These are phyloP conservation scores for Pyrenophora teres DNA, from an alignment of 2,329 filamentous ascomycete genomes.

Conservation along the genomic window DNA sequence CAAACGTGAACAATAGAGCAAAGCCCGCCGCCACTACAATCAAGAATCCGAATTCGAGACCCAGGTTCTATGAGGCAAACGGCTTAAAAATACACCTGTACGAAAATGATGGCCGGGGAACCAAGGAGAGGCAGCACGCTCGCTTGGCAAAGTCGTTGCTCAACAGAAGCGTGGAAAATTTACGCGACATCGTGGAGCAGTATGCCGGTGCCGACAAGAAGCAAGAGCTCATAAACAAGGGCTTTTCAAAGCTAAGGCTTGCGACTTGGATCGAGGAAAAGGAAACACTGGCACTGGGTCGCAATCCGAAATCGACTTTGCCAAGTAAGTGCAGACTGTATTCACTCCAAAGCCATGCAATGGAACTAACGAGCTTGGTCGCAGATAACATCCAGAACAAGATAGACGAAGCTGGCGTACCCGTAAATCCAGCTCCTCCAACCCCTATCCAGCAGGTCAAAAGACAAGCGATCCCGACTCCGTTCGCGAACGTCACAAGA, in stretches of 20 bases:
- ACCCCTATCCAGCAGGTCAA: background rate
- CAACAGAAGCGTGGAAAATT: conserved; percentile 4
- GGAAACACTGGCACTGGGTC: conserved; percentile 26
- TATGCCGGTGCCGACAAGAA: conserved; percentile 17
- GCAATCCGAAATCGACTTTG: conserved; percentile 14
- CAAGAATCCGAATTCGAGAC: background rate
- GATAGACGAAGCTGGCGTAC: too few relatives aligned
- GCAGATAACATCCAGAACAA: background rate
- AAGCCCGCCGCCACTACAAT: background rate
- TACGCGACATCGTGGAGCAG: conserved; percentile 19
- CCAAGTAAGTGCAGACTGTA: background rate
- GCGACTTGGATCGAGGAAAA: conserved; percentile 26
- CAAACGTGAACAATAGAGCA: background rate
- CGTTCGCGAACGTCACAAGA: background rate
- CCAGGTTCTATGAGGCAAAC: conserved; percentile 13
- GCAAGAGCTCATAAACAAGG: conserved; percentile 10
- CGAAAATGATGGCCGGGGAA: conserved; percentile 4
- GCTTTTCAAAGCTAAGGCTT: conserved; percentile 13
- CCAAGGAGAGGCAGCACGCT: conserved; percentile 14
- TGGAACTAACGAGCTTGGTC: background rate
- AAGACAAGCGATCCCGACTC: background rate
- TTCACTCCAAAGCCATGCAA: background rate
- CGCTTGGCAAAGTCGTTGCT: conserved; percentile 11
- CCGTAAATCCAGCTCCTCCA: too few relatives aligned
- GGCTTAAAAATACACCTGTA: conserved; percentile 19